Percentiles rank a stretch among this genome's conserved stretches.
phyloP scores from a whole-genome alignment of 108 stramenopile species.

The Pseudonitzschia delicatissima region DNA sequence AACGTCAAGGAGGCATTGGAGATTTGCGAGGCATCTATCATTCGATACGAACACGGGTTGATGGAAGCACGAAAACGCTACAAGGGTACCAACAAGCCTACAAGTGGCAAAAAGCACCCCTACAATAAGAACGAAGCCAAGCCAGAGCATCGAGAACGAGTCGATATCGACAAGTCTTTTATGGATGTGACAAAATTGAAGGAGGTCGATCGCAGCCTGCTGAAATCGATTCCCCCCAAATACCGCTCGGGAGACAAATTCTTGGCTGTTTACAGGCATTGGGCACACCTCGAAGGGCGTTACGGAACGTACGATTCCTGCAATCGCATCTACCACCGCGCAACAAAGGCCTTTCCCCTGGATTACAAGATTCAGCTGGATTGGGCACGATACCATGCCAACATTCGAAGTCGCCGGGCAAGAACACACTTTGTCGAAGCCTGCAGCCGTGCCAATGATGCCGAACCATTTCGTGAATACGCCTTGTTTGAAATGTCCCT shows the following conservation, averaged over 20 bases:
- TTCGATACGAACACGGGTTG: conserved; percentile 36
- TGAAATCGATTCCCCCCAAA: conserved; percentile 28
- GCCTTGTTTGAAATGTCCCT: conserved; percentile 70
- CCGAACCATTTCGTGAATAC: conserved; percentile 54
- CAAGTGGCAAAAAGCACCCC: not conserved
- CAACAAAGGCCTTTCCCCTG: conserved; percentile 49
- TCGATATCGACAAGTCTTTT: not conserved
- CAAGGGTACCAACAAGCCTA: not conserved
- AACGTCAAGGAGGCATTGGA: conserved; percentile 56
- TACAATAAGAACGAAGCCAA: not conserved
- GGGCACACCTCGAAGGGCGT: conserved; percentile 72
- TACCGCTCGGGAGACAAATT: conserved; percentile 77
- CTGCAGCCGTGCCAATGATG: conserved; percentile 34
- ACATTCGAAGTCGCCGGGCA: conserved; percentile 38
- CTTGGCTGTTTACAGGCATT: conserved; percentile 67
- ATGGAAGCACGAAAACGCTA: conserved; percentile 19
- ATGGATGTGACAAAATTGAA: conserved; percentile 8
- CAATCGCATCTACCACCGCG: conserved; percentile 59
- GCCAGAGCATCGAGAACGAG: not conserved
- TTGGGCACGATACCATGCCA: conserved; percentile 63
- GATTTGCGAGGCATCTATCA: conserved; percentile 47
- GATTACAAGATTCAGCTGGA: conserved; percentile 41
- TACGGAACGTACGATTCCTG: conserved; percentile 54
- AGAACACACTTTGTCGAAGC: conserved; percentile 46
- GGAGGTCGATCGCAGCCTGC: not conserved